Evolutionary conservation across 305 asterid genomes (phyloP), one percentile per base, ranked within the genome.

Genomic region (Caryopteris hybrid): DNA sequence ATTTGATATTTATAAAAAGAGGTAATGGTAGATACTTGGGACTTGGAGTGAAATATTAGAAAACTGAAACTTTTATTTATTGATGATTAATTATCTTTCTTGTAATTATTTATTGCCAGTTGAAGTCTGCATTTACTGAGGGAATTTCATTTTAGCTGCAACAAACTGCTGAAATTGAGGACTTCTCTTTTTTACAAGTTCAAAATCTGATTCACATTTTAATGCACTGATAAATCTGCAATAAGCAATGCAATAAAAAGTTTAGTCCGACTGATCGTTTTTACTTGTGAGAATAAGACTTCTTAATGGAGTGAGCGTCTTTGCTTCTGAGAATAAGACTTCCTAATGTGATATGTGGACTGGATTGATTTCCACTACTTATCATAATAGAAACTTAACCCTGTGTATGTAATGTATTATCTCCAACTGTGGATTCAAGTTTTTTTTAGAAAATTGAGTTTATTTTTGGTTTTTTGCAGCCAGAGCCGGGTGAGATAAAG

Each of bases 401-500:
- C 27, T 3, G 34, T 47, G 34, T 14, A 5, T 62, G 42, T 23
- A 18, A 39, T 14, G 27, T 23, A 14, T 23, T 20, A 23, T 22
- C 50, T 60, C 56, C 50, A 18, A n/a, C 8, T 2, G 16, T 68
- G 20, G n/a, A 38, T 36, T 61, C n/a, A 13, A 36, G 18, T 76
- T 60, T 39, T 39, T 64, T 41, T 11, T 64, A 7, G 22, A 65
- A 10, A 47, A 16, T 61, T 14, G 2, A 22, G 14, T 47, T 56
- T 62, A 39, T 59, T 56, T 68, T 42, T 23, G 48, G 22, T 8
- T 66, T 21, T 60, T 65, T 78, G 48, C 86, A 88, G 96, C 96
- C 95, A 38, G 96, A 80, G 66, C 81, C 81, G 33, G 73, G 72
- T 52, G 92, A 87, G 74, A 85, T 85, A 64, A 77, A 82, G 80